phyloP scores from a whole-genome alignment of 805 yeast species.

The Metschnikowia henanensis region DNA sequence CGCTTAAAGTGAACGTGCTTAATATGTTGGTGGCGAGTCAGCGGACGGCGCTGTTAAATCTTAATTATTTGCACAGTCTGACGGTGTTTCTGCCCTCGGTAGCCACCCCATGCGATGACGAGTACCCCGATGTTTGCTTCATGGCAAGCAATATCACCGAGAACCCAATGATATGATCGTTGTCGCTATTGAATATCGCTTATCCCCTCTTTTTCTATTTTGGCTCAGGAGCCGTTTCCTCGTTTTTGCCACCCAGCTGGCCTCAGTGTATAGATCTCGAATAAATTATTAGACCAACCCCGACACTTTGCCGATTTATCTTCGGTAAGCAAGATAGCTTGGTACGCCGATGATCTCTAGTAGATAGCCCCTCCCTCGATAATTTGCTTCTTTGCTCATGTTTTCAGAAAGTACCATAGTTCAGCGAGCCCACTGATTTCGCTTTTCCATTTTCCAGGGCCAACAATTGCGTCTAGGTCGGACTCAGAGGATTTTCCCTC shows the following conservation, averaged over 20 bases:
- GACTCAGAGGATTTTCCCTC: constrained; percentile 26
- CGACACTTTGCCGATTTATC: neutral
- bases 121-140: constrained; percentile 24
- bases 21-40: constrained; percentile 35
- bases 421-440: constrained; percentile 26
- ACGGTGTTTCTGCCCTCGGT: constrained; percentile 26
- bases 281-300: neutral
- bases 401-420: constrained; percentile 27
- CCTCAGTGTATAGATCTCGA: no score
- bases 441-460: constrained; percentile 29
- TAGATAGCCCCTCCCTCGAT: neutral
- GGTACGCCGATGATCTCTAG: neutral
- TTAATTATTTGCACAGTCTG: constrained; percentile 35
- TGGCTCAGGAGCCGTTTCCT: neutral
- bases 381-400: neutral
- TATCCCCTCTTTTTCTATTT: neutral
- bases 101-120: constrained; percentile 27
- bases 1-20: constrained; percentile 38
- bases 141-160: constrained; percentile 31
- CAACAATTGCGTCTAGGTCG: constrained; percentile 22
- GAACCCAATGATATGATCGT: constrained; percentile 24
- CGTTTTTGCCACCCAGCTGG: no score
- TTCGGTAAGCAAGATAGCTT: no score
- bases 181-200: neutral
- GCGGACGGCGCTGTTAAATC: constrained; percentile 31